Percentiles rank a stretch among this genome's conserved stretches.
phyloP scores from a whole-genome alignment of 2,329 filamentous ascomycete genomes.

The Bertia moriformis region DNA sequence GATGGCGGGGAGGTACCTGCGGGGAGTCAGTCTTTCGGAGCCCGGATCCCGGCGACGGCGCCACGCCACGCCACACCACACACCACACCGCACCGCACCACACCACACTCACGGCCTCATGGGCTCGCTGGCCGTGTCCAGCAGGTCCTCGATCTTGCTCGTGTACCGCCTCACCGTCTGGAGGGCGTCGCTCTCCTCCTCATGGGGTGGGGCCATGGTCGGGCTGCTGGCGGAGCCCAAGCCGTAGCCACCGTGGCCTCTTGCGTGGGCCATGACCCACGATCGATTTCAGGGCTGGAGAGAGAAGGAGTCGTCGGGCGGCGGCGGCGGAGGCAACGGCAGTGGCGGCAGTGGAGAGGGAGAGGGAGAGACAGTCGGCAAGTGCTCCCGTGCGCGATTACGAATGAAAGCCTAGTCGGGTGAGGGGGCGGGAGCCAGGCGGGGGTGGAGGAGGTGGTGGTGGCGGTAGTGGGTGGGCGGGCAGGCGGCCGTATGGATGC shows the following conservation, averaged over 20 bases:
- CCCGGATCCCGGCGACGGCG: conserved; percentile 6
- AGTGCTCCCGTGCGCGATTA: no score
- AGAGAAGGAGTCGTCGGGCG: no score
- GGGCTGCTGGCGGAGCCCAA: conserved; percentile 43
- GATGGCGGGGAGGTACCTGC: conserved; percentile 82
- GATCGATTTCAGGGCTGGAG: no score
- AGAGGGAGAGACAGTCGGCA: no score
- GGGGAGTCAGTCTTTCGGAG: conserved; percentile 9
- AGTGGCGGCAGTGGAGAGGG: no score
- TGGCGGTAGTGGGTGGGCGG: no score
- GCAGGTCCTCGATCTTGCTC: conserved; percentile 90
- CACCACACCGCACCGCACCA: conserved; percentile 16
- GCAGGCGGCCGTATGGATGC: no score
- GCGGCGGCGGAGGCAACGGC: no score
- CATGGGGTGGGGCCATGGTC: conserved; percentile 47
- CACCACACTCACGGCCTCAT: conserved; percentile 69
- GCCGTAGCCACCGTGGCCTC: conserved; percentile 69
- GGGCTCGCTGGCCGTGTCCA: conserved; percentile 78
- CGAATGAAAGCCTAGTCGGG: no score
- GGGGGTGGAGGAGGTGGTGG: no score
- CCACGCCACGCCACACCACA: conserved; percentile 32
- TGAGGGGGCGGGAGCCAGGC: no score
- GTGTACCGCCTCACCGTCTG: conserved; percentile 88
- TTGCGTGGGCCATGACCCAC: conserved; percentile 32
- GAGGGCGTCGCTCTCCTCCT: conserved; percentile 65